These are phyloP conservation scores for Auriculariales sp. DNA, from an alignment of 768 basidiomycete species.

Conservation along the genomic window DNA sequence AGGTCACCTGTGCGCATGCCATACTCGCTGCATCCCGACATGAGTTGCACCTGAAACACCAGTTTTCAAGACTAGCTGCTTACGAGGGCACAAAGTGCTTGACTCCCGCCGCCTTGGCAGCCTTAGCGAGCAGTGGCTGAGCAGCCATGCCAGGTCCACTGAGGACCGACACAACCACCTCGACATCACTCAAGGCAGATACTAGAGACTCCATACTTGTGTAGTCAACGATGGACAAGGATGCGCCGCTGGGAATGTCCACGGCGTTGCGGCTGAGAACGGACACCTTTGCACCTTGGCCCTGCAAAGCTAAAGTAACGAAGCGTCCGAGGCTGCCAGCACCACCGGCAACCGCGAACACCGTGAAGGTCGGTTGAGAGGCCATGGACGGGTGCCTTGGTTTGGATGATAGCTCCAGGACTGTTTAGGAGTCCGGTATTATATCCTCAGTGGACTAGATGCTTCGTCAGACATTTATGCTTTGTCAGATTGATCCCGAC, in stretches of 20 bases:
- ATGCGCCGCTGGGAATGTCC: not conserved
- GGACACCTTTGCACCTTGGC: not conserved
- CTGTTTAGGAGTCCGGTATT: too few species aligned
- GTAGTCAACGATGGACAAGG: not conserved
- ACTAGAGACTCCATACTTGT: not conserved
- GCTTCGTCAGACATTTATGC: too few species aligned
- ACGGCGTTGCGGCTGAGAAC: not conserved
- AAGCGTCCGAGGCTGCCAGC: slow-evolving; percentile 3
- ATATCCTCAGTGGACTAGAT: too few species aligned
- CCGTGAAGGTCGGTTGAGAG: slow-evolving; percentile 2
- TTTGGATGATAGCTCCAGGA: too few species aligned
- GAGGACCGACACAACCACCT: not conserved
- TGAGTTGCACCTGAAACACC: not conserved
- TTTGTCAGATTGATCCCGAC: too few species aligned
- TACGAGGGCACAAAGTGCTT: slow-evolving; percentile 16
- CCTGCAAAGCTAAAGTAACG: slow-evolving; percentile 1
- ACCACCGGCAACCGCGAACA: slow-evolving; percentile 5
- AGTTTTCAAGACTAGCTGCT: not conserved
- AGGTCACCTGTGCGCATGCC: not conserved
- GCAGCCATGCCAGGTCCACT: not conserved
- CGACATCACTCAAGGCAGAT: not conserved
- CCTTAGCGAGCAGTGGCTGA: slow-evolving; percentile 10
- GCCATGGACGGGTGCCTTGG: too few species aligned
- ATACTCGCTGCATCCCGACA: not conserved
- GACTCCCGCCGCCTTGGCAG: slow-evolving; percentile 14